phyloP scores from a whole-genome alignment of 208 protist genomes.

The Leishmania turanica region DNA sequence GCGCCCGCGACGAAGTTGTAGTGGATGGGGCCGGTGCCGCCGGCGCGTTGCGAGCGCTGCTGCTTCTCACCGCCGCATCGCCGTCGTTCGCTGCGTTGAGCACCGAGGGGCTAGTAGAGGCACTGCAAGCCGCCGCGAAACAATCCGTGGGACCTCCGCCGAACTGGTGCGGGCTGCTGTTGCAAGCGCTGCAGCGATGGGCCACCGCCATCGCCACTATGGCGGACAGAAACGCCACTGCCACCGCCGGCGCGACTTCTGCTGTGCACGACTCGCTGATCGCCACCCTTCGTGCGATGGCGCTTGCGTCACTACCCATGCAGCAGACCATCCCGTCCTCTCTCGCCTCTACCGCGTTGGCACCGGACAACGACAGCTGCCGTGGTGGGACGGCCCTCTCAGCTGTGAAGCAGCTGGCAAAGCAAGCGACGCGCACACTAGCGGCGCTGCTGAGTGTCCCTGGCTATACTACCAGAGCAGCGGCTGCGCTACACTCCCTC shows the following conservation, averaged over 20 bases:
- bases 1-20: slow-evolving; percentile 15
- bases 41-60: slow-evolving; percentile 49
- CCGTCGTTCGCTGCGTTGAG: slow-evolving; percentile 32
- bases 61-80: slow-evolving; percentile 37
- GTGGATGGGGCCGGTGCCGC: slow-evolving; percentile 31
- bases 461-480: neutral
- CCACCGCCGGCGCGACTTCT: neutral
- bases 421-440: slow-evolving; percentile 29
- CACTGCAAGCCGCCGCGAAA: slow-evolving; percentile 27
- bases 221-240: neutral
- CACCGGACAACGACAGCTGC: neutral
- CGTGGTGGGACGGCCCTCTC: neutral
- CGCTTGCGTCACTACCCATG: slow-evolving; percentile 28
- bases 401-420: slow-evolving; percentile 29
- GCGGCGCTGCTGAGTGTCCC: slow-evolving; percentile 18
- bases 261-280: slow-evolving; percentile 15
- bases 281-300: slow-evolving; percentile 28
- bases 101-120: slow-evolving; percentile 29
- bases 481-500: slow-evolving; percentile 12
- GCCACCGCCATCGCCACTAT: slow-evolving; percentile 7
- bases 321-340: slow-evolving; percentile 10
- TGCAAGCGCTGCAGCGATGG: slow-evolving; percentile 43
- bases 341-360: neutral
- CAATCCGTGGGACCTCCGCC: slow-evolving; percentile 12
- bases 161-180: slow-evolving; percentile 31